Evolutionary conservation across 2,329 filamentous ascomycete genomes (phyloP).

Genomic region (Colletotrichum cuscutae): DNA sequence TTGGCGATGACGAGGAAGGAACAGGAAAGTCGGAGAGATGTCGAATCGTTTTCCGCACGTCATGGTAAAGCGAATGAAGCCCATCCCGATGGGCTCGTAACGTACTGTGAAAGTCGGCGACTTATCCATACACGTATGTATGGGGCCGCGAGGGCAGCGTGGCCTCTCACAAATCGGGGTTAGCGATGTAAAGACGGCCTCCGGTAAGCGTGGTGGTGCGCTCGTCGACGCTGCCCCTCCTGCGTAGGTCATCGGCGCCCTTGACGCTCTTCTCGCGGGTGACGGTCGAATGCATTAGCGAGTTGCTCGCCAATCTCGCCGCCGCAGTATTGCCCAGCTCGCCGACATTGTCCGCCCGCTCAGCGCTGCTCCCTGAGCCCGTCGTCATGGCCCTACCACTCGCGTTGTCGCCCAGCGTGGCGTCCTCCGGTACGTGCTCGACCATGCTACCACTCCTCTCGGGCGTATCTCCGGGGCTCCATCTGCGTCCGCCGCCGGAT

Average conservation of each 20-base stretch:
- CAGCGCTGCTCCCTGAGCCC: conserved; percentile 63
- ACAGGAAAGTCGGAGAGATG: background rate
- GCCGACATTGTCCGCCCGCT: conserved; percentile 69
- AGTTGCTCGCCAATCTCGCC: conserved; percentile 67
- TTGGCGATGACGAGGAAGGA: background rate
- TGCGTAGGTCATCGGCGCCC: conserved; percentile 76
- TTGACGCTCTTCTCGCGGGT: conserved; percentile 74
- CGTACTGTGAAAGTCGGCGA: background rate
- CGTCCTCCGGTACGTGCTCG: conserved; percentile 47
- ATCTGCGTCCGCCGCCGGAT: conserved; percentile 59
- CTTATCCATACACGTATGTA: background rate
- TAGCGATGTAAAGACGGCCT: conserved; percentile 83
- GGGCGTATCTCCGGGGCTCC: conserved; percentile 66
- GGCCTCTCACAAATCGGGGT: conserved; percentile 70
- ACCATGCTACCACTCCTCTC: conserved; percentile 64
- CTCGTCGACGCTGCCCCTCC: conserved; percentile 86
- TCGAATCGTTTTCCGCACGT: background rate
- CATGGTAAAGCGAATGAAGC: background rate
- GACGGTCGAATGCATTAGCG: conserved; percentile 65
- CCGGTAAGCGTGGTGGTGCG: conserved; percentile 77
- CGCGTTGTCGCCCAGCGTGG: conserved; percentile 49
- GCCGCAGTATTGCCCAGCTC: conserved; percentile 61
- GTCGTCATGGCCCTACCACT: conserved; percentile 62
- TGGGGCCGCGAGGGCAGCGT: background rate
- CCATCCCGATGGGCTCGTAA: background rate